Base-by-base conservation (phyloP, 768 basidiomycete genomes). In the Cystobasidium tubakii region DNA sequence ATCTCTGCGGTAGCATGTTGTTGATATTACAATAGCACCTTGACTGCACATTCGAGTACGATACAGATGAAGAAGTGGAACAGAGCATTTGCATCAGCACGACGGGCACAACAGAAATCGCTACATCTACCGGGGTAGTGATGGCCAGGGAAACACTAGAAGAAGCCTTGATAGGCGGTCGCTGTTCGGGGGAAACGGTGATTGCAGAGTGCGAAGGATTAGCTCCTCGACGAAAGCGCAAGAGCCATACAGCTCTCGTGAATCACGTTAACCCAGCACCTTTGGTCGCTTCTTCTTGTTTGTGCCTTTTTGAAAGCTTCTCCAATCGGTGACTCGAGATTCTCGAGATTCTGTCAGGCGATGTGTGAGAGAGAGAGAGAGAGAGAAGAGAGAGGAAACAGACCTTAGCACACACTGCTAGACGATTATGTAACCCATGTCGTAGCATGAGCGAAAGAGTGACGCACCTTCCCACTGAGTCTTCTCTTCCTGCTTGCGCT, bases 401-500 rank as follows among this genome's bases (percentile, higher is more conserved):
- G 15, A 15, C 27, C 31, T 67, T 55, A 67, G 36, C 19, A 67
- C 39, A 42, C 42, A n/a, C 42, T 17, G 42, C 42, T 7, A 42
- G 7, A 42, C 9, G 42, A 17, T 7, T 4, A 57, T 67, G 19
- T 25, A 6, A 19, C 42, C 9, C 7, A 7, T 19, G 62, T 15
- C 25, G 21, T n/a, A n/a, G 34, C 29, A 70, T 3, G 7, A 62
- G 57, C 27, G 9, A 27, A 70, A 3, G 29, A 54, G 10, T 82
- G 39, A 76, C 80, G 43, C 76, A 92, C 92, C 91, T 84, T 95
- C 92, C 92, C 92, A 96, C 29, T 81, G 83, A 77, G 88, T 89
- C 77, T 94, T 91, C 6, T 93, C 90, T 77, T 94, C 91, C 0
- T 85, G 89, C 82, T 95, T 95, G 67, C 92, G 85, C 81, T 95